A percentile compares a stretch with the other conserved stretches of the same genome.
Conservation (phyloP, 2,329 filamentous ascomycete genomes). For the Claviceps sp. region DNA sequence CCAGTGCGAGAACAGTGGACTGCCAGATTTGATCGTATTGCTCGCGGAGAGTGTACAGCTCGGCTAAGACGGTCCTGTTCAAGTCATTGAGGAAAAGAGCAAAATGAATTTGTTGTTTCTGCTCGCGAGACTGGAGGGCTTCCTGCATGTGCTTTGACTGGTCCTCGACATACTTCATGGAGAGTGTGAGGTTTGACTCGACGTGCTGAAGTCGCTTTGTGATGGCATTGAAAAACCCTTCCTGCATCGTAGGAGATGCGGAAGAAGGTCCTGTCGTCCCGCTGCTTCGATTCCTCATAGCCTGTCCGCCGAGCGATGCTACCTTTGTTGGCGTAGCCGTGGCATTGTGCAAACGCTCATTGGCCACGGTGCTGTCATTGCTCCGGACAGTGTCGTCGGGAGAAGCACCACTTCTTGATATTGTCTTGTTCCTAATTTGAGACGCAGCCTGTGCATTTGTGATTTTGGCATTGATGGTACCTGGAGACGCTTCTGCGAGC, state of each 20-base stretch:
- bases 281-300: slow-evolving; percentile 15
- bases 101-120: slow-evolving; percentile 73
- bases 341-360: slow-evolving; percentile 4
- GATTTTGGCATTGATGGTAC: not conserved
- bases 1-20: slow-evolving; percentile 81
- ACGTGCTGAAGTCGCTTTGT: slow-evolving; percentile 85
- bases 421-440: not conserved
- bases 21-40: slow-evolving; percentile 98
- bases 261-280: slow-evolving; percentile 15
- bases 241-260: slow-evolving; percentile 70
- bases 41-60: slow-evolving; percentile 62
- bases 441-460: not conserved
- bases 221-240: slow-evolving; percentile 95
- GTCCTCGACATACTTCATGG: slow-evolving; percentile 90
- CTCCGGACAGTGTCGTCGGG: not conserved
- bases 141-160: slow-evolving; percentile 85
- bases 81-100: slow-evolving; percentile 68
- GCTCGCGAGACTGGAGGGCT: slow-evolving; percentile 74
- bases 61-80: slow-evolving; percentile 76
- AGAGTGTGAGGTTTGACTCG: slow-evolving; percentile 84
- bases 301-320: slow-evolving; percentile 8
- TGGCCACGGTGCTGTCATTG: not conserved
- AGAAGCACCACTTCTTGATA: not conserved
- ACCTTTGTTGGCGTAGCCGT: slow-evolving; percentile 2
- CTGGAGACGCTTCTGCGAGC: not conserved